Percentiles rank a stretch among this genome's conserved stretches.
phyloP scores from a whole-genome alignment of 352 stramenopile genomes.

The Pythium biforme region DNA sequence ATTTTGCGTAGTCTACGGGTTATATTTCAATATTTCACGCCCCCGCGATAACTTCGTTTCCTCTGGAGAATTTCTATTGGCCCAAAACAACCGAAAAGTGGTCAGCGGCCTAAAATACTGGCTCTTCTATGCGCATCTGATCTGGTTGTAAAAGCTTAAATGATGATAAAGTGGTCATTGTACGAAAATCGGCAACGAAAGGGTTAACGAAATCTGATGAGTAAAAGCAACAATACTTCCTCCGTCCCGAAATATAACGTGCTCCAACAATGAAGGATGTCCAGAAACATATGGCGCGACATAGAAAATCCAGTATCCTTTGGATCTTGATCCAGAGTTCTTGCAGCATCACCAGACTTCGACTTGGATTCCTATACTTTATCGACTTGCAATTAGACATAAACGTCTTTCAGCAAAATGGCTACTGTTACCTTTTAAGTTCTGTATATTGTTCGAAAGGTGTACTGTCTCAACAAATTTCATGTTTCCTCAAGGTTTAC shows the following conservation, averaged over 20 bases:
- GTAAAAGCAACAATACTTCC: too few relatives aligned
- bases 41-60: too few relatives aligned
- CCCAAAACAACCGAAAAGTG: conserved; percentile 5
- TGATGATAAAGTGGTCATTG: conserved; percentile 21
- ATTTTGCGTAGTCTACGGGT: background rate
- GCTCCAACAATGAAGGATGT: too few relatives aligned
- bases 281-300: too few relatives aligned
- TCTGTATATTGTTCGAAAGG: too few relatives aligned
- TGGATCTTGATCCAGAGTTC: conserved; percentile 9
- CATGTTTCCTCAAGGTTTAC: too few relatives aligned
- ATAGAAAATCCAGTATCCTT: too few relatives aligned
- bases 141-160: conserved; percentile 10
- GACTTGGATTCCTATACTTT: background rate
- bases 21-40: background rate
- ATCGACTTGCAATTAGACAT: too few relatives aligned
- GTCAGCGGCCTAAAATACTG: background rate
- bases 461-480: too few relatives aligned
- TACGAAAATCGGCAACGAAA: conserved; percentile 25
- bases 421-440: too few relatives aligned
- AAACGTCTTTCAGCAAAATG: too few relatives aligned
- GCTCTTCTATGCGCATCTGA: conserved; percentile 10
- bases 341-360: conserved; percentile 6
- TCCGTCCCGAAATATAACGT: too few relatives aligned
- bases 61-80: conserved; percentile 2
- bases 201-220: conserved; percentile 15